Evolutionary conservation across 1,139 yeast species (phyloP).

Genomic region (Geotrichum europaeum): DNA sequence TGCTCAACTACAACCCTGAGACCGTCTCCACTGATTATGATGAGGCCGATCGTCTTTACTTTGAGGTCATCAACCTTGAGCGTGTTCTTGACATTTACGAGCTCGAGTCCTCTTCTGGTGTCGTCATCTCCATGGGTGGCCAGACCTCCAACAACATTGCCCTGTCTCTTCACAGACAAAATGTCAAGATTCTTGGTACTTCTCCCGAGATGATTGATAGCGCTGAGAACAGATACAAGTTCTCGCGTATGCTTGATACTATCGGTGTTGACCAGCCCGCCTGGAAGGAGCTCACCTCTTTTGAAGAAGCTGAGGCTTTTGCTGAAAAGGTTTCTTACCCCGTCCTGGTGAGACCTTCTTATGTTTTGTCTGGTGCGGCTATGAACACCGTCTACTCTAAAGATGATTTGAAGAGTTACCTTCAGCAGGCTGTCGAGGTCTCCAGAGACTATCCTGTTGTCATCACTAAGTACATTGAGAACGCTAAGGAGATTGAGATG

Average conservation of each 20-base stretch:
- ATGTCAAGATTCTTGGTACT: constrained; percentile 87
- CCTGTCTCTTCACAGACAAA: constrained; percentile 60
- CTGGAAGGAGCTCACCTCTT: constrained; percentile 91
- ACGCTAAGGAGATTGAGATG: constrained; percentile 94
- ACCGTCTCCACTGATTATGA: constrained; percentile 98
- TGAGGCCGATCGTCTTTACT: constrained; percentile 94
- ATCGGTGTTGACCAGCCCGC: constrained; percentile 93
- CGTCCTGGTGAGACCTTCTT: constrained; percentile 94
- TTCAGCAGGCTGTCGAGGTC: constrained; percentile 83
- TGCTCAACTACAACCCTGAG: constrained; percentile 98
- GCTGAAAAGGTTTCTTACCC: constrained; percentile 90
- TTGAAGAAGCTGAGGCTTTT: constrained; percentile 77
- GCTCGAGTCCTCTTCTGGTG: constrained; percentile 81
- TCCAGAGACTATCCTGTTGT: constrained; percentile 97
- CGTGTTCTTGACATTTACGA: constrained; percentile 97
- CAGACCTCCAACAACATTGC: constrained; percentile 98
- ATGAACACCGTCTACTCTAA: constrained; percentile 86
- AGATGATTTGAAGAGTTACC: constrained; percentile 71
- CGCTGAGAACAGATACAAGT: constrained; percentile 98
- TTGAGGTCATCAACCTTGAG: constrained; percentile 90
- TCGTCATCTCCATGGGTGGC: constrained; percentile 95
- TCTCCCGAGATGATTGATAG: constrained; percentile 91
- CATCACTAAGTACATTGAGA: constrained; percentile 88
- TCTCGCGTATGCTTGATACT: constrained; percentile 87
- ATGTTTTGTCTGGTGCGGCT: constrained; percentile 96